phyloP scores from a whole-genome alignment of 2,329 filamentous ascomycete species.

The Sarocladium kiliense region DNA sequence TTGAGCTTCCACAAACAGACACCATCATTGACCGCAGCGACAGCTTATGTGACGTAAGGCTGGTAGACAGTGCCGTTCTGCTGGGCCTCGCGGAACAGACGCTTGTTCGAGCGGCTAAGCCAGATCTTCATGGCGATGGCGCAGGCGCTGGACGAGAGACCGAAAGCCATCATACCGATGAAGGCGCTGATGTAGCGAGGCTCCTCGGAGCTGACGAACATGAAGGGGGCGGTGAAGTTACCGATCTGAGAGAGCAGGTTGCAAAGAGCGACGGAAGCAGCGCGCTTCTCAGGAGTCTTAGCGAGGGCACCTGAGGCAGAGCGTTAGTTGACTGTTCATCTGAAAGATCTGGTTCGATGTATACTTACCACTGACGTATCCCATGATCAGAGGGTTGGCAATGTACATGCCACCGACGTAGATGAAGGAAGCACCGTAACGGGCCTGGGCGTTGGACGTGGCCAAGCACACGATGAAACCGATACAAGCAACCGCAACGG shows the following conservation, averaged over 20 bases:
- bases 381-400: slow-evolving; percentile 13
- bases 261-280: slow-evolving; percentile 13
- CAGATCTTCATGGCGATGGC: slow-evolving; percentile 15
- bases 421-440: slow-evolving; percentile 9
- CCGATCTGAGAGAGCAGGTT: slow-evolving; percentile 9
- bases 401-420: slow-evolving; percentile 12
- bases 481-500: slow-evolving; percentile 15
- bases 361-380: slow-evolving; percentile 9
- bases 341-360: not conserved
- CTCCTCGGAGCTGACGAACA: slow-evolving; percentile 14
- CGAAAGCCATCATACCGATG: slow-evolving; percentile 16
- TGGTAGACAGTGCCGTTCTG: slow-evolving; percentile 14
- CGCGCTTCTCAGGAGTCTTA: slow-evolving; percentile 16
- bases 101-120: slow-evolving; percentile 14
- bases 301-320: slow-evolving; percentile 13
- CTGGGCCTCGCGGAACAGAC: slow-evolving; percentile 12
- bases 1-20: not conserved
- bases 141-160: slow-evolving; percentile 11
- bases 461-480: slow-evolving; percentile 18
- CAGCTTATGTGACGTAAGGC: slow-evolving; percentile 14
- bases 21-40: not conserved
- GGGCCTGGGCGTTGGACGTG: slow-evolving; percentile 10
- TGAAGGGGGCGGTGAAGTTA: slow-evolving; percentile 12
- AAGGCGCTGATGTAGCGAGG: slow-evolving; percentile 15
- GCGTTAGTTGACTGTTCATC: not conserved